Evolutionary conservation across 2,329 filamentous ascomycete genomes (phyloP).

Genomic region (Bisporella sp.): DNA sequence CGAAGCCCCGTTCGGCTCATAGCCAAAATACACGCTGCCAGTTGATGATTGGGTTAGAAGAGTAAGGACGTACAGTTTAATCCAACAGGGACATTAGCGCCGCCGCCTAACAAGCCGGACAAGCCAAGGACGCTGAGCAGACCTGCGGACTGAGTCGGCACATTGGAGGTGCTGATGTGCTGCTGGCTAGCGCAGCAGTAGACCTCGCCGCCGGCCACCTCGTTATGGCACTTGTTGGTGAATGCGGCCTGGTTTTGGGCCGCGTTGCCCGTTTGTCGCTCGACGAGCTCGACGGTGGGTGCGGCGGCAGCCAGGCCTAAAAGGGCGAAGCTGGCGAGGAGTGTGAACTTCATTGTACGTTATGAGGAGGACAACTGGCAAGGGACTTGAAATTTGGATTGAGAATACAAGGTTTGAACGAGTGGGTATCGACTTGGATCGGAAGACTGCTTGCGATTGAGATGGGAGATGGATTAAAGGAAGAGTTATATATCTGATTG

Average conservation of each 20-base stretch:
- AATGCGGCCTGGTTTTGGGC: background rate
- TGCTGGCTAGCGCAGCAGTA: background rate
- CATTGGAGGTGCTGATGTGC: background rate
- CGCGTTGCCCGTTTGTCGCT: background rate
- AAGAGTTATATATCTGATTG: too few species aligned
- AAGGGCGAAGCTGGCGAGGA: slow-evolving; percentile 16
- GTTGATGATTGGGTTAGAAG: too few species aligned
- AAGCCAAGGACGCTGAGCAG: background rate
- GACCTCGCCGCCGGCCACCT: background rate
- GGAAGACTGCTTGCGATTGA: too few species aligned
- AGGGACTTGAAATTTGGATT: too few species aligned
- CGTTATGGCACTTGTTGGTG: background rate
- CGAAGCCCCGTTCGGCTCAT: too few species aligned
- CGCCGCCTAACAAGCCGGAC: background rate
- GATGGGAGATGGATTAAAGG: too few species aligned
- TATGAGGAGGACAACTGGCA: background rate
- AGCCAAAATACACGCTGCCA: too few species aligned
- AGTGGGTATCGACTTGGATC: too few species aligned
- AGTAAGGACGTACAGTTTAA: background rate
- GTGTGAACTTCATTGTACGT: slow-evolving; percentile 23
- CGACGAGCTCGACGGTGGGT: slow-evolving; percentile 9
- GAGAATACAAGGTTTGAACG: too few species aligned
- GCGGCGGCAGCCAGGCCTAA: slow-evolving; percentile 14
- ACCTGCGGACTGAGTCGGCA: background rate
- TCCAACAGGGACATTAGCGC: background rate